A percentile compares a stretch with the other conserved stretches of the same genome.
These are phyloP conservation scores for Azolla pinnata DNA, from an alignment of 75 land plant genomes.

Conservation along the genomic window DNA sequence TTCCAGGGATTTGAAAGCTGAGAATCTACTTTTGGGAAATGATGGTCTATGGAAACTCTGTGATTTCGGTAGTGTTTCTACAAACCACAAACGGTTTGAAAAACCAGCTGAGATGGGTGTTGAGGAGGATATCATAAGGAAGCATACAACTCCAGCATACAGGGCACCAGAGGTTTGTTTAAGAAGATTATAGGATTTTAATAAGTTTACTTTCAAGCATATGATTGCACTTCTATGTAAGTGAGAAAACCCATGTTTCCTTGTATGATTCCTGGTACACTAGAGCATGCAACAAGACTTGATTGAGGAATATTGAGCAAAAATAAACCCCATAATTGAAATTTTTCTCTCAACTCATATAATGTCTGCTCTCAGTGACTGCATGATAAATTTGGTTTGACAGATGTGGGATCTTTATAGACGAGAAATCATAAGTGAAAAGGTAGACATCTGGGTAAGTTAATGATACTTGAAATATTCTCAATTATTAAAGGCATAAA, in stretches of 20 bases:
- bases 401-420: slow-evolving; percentile 99
- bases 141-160: slow-evolving; percentile 96
- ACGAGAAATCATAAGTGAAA: slow-evolving; percentile 82
- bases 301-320: no score
- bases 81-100: slow-evolving; percentile 88
- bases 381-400: neutral
- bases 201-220: no score
- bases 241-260: no score
- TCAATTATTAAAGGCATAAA: no score
- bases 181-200: no score
- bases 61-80: slow-evolving; percentile 97
- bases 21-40: slow-evolving; percentile 72
- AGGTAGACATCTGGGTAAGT: slow-evolving; percentile 98
- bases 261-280: no score
- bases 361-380: no score
- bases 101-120: slow-evolving; percentile 97
- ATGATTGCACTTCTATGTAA: no score
- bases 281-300: no score
- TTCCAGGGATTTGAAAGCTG: slow-evolving; percentile 89
- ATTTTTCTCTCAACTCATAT: no score
- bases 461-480: no score
- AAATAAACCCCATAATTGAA: no score
- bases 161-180: slow-evolving; percentile 88
- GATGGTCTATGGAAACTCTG: slow-evolving; percentile 95
- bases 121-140: slow-evolving; percentile 93